Percentiles rank a stretch among this genome's conserved stretches.
phyloP scores from a whole-genome alignment of 2,329 filamentous ascomycete species.

The Davidsoniella virescens region DNA sequence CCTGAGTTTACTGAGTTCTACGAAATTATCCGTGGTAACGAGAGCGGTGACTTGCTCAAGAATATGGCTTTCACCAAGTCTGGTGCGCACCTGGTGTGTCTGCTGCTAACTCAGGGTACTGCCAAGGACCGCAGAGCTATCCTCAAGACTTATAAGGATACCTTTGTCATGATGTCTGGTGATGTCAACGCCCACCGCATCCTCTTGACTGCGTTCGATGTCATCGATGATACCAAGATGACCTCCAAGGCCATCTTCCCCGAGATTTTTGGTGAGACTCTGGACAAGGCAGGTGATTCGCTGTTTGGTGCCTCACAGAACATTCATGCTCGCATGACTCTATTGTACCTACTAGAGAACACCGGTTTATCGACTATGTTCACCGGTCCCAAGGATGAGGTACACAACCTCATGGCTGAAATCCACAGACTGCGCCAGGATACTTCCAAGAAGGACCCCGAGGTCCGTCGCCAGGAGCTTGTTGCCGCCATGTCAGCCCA shows the following conservation, averaged over 20 bases:
- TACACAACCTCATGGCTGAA: conserved; percentile 44
- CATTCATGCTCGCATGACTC: conserved; percentile 44
- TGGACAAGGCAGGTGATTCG: conserved; percentile 44
- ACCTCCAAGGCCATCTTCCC: conserved; percentile 73
- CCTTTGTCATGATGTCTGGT: conserved; percentile 66
- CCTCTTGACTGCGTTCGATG: conserved; percentile 72
- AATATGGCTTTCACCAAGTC: conserved; percentile 93
- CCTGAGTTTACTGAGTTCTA: conserved; percentile 76
- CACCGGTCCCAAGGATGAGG: conserved; percentile 48
- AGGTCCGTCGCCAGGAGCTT: conserved; percentile 59
- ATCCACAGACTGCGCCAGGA: conserved; percentile 61
- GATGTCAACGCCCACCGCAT: conserved; percentile 67
- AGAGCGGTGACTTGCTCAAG: conserved; percentile 77
- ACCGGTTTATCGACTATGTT: conserved; percentile 44
- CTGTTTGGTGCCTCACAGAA: conserved; percentile 50
- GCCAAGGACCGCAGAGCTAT: conserved; percentile 90
- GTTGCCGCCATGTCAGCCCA: conserved; percentile 56
- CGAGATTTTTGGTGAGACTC: conserved; percentile 63
- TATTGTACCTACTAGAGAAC: conserved; percentile 69
- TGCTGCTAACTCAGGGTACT: conserved; percentile 66
- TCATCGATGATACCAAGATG: conserved; percentile 87
- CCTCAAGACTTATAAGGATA: conserved; percentile 79
- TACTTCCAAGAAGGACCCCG: conserved; percentile 86
- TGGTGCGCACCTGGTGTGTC: conserved; percentile 64
- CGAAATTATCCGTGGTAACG: conserved; percentile 81